These are phyloP conservation scores for Lathyrus sativus DNA, from an alignment of 306 rosid genomes.

Conservation along the genomic window DNA sequence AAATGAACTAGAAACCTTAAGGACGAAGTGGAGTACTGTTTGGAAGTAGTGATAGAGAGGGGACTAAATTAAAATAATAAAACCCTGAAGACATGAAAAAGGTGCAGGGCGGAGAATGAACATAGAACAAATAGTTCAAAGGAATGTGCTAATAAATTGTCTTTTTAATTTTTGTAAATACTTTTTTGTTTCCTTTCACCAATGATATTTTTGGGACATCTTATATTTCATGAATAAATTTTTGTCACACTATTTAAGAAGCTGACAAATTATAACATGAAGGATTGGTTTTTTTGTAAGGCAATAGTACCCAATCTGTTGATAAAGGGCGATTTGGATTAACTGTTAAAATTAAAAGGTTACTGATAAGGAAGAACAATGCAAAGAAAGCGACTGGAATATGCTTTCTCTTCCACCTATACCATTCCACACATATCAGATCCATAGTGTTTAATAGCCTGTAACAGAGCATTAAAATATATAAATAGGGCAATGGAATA, in stretches of 20 bases:
- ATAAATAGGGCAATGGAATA: background rate
- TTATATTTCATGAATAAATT: background rate
- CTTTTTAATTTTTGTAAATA: background rate
- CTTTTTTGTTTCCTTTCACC: conserved; percentile 3
- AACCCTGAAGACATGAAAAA: too few species aligned
- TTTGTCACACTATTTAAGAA: background rate
- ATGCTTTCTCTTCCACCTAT: background rate
- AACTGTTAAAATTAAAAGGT: background rate
- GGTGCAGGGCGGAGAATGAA: too few species aligned
- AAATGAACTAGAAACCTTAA: conserved; percentile 20
- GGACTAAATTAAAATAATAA: too few species aligned
- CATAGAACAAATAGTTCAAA: too few species aligned
- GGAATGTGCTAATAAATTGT: background rate
- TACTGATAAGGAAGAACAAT: background rate
- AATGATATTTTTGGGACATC: background rate
- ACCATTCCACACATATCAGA: background rate
- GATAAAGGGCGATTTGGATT: background rate
- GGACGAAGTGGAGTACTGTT: conserved; percentile 15
- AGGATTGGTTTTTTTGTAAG: background rate
- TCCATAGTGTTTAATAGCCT: background rate
- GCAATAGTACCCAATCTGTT: background rate
- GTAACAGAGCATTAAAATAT: background rate
- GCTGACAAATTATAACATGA: conserved; percentile 12
- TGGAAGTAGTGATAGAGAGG: background rate
- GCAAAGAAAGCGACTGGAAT: background rate